Base-by-base conservation (phyloP, 202 grass and related monocot genomes). In the Carex arenaria region DNA sequence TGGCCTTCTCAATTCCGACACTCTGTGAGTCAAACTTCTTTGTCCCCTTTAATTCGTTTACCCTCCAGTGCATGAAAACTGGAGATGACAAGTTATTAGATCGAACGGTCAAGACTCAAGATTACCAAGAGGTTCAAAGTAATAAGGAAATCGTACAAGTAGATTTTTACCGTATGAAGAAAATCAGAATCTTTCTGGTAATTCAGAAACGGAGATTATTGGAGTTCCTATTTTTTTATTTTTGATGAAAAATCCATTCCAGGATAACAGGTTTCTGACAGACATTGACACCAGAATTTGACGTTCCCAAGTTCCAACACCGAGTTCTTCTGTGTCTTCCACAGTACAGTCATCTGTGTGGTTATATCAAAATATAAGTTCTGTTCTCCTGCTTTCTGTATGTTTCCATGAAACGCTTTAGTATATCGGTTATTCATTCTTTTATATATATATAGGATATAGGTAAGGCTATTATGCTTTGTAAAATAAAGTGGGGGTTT, bases 11-110 rank as follows among this genome's bases (percentile, higher is more conserved):
- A 18, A 57, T 57, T 77, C 49, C 23, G 22, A 78, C 73, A 31
- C 73, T 30, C 22, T 78, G 73, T 53, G 22, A 43, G 73, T 56
- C 73, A 78, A 78, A 78, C 52, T 78, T 78, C 51, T 78, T 11
- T 49, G 40, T 3, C 6, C 11, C 14, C 67, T 71, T 17, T 0
- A 47, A 23, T 19, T 49, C 7, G 0, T 49, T 38, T 20, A 20
- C 4, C n/a, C 68, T 72, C 68, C 68, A 72, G 68, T 72, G 10
- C 0, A 1, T 3, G 7, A 0, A n/a, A 45, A 42, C 32, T 38
- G 32, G 67, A 72, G 13, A 19, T 17, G 0, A 11, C 42, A 18
- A 42, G 22, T 36, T 15, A 2, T 68, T 61, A 10, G 1, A 10
- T 3, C 23, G 59, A 3, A 61, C 59, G 59, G 59, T 62, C 19